phyloP scores from a whole-genome alignment of 257 asterid genomes.

The Primulina huaijiensis region DNA sequence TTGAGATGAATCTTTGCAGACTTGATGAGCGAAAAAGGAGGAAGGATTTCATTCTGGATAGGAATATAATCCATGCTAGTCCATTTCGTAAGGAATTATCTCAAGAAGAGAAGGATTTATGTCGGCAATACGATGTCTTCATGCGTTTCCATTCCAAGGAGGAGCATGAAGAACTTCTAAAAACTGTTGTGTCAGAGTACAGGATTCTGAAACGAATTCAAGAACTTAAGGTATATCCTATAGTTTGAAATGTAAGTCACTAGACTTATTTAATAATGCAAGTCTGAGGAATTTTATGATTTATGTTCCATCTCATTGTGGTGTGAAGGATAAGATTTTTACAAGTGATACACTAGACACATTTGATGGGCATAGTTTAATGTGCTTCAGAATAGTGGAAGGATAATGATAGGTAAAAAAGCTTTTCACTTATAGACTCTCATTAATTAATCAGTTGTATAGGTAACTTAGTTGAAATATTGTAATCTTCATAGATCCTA shows the following conservation, averaged over 20 bases:
- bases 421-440: neutral
- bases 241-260: slow-evolving; percentile 1
- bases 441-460: neutral
- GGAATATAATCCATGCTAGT: slow-evolving; percentile 62
- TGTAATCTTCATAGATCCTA: neutral
- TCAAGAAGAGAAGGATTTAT: slow-evolving; percentile 62
- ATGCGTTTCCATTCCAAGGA: slow-evolving; percentile 82
- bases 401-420: neutral
- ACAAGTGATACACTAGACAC: neutral
- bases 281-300: neutral
- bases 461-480: neutral
- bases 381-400: neutral
- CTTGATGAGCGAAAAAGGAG: slow-evolving; percentile 85
- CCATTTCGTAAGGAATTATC: slow-evolving; percentile 49
- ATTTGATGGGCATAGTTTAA: neutral
- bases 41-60: slow-evolving; percentile 69
- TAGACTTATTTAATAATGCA: neutral
- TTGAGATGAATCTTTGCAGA: slow-evolving; percentile 40
- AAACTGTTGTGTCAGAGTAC: slow-evolving; percentile 47
- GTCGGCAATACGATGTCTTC: slow-evolving; percentile 56
- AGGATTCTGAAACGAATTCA: slow-evolving; percentile 60
- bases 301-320: neutral
- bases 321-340: neutral
- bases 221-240: slow-evolving; percentile 57
- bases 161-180: slow-evolving; percentile 65